A percentile compares a stretch with the other conserved stretches of the same genome.
phyloP scores from a whole-genome alignment of 768 basidiomycete genomes.

The Hydnomerulius pinastri region DNA sequence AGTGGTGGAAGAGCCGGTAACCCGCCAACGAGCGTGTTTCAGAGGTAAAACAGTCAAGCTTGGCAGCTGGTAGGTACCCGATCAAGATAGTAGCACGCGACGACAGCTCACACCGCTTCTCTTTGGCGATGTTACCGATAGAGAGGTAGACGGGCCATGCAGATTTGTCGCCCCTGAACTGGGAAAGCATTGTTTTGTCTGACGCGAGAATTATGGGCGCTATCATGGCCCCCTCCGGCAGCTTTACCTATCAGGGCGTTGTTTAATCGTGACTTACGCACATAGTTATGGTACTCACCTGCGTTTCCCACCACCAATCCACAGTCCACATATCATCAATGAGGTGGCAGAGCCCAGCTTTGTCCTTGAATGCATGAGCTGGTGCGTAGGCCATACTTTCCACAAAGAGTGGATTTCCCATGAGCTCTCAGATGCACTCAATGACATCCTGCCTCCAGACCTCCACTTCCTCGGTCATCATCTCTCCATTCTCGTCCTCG shows the following conservation, averaged over 20 bases:
- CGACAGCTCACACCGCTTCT: constrained; percentile 6
- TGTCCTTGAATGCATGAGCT: constrained; percentile 4
- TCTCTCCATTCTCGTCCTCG: constrained; percentile 8
- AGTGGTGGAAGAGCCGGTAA: constrained; percentile 25
- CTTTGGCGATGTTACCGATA: constrained; percentile 25
- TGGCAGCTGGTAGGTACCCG: constrained; percentile 8
- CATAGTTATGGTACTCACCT: constrained; percentile 7
- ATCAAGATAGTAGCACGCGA: constrained; percentile 8
- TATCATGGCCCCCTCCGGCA: constrained; percentile 13
- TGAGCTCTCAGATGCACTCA: constrained; percentile 30
- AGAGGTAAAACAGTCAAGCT: constrained; percentile 3
- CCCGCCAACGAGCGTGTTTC: constrained; percentile 4
- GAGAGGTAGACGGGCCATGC: constrained; percentile 29
- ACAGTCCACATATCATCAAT: constrained; percentile 26
- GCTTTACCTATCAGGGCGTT: background rate
- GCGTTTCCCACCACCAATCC: constrained; percentile 26
- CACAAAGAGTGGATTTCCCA: constrained; percentile 26
- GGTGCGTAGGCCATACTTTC: constrained; percentile 7
- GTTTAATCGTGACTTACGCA: background rate
- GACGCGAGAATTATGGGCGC: constrained; percentile 28
- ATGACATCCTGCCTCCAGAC: constrained; percentile 34
- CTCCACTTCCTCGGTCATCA: constrained; percentile 16
- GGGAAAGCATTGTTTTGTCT: constrained; percentile 46
- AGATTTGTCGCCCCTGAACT: constrained; percentile 34
- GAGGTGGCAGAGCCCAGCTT: background rate